Evolutionary conservation across 345 rosid species (phyloP).

Genomic region (Garcia nutans): DNA sequence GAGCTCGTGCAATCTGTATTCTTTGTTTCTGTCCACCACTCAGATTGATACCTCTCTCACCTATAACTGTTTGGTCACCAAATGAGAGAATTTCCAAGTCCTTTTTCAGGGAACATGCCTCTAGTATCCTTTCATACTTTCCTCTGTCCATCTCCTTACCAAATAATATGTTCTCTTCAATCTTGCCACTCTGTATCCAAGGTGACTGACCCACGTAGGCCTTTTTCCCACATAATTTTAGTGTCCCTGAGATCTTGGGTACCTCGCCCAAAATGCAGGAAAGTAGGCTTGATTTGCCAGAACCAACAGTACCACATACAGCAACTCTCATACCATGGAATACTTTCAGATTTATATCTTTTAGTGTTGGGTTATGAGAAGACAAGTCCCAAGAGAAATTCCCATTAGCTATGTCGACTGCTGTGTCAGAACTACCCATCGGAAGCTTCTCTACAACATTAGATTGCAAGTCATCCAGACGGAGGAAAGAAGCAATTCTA

Average conservation of each 20-base stretch:
- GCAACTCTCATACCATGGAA: conserved; percentile 31
- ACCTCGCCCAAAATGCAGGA: conserved; percentile 34
- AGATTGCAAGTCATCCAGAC: conserved; percentile 33
- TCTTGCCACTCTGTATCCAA: conserved; percentile 37
- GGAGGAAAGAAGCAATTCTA: conserved; percentile 29
- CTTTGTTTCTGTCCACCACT: conserved; percentile 50
- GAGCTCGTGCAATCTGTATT: conserved; percentile 43
- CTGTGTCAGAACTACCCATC: conserved; percentile 21
- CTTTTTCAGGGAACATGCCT: conserved; percentile 37
- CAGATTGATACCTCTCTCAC: conserved; percentile 49
- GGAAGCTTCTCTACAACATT: conserved; percentile 29
- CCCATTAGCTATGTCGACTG: conserved; percentile 33
- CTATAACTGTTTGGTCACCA: conserved; percentile 48
- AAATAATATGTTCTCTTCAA: conserved; percentile 39
- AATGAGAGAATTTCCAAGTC: conserved; percentile 38
- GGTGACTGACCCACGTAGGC: conserved; percentile 42
- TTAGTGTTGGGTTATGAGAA: conserved; percentile 24
- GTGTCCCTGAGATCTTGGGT: conserved; percentile 31
- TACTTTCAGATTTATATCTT: conserved; percentile 29
- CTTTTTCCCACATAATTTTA: conserved; percentile 32
- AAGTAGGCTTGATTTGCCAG: conserved; percentile 39
- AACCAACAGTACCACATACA: conserved; percentile 39
- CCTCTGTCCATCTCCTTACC: conserved; percentile 29
- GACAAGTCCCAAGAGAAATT: conserved; percentile 38
- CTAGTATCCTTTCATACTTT: conserved; percentile 29